Evolutionary conservation across 768 basidiomycete species (phyloP), one percentile per base, ranked within the genome.

Genomic region (Suillus ampliporus): DNA sequence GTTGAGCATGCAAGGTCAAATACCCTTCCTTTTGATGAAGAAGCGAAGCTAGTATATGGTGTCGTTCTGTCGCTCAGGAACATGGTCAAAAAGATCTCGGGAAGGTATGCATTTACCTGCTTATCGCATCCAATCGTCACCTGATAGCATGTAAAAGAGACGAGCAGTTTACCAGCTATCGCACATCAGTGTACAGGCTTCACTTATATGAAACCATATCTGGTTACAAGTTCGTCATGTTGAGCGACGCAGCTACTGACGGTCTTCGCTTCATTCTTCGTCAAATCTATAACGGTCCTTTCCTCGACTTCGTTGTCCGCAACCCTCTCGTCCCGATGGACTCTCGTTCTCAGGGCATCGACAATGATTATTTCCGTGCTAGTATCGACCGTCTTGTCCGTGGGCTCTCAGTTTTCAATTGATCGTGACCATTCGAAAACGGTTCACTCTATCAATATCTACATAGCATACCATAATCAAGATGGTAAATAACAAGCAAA

Each of bases 41-140:
- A 99, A 76, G 90, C 90, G 1, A 99, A 99, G 73, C 84, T 99
- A 64, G 96, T 99, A 0, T 99, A 99, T 73, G 97, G 97, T 61
- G 93, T 99, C 59, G 83, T 99, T 15, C 80, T 98, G 47, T 95
- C 94, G 8, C 73, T 99, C 68, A 80, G 94, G 60, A 95, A 94
- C 75, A 97, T 99, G 95, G 82, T 97, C 72, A 97, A 89, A 82
- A 99, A 97, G 76, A 77, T 99, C 11, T 92, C 96, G 14, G 89
- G 91, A 68, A 84, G 89, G 97, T 95, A 66, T 44, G 79, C 68
- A 38, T 31, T 14, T 7, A 2, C 57, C 40, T 37, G 11, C 46
- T 40, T 47, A 21, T 23, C 46, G 51, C 54, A 9, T 53, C 5
- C 23, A n/a, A 17, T 48, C 19, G 52, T 44, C 61, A 59, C 38